Evolutionary conservation across 805 yeast species (phyloP), one percentile per base, ranked within the genome.

Genomic region (Yamadazyma tumulicola): DNA sequence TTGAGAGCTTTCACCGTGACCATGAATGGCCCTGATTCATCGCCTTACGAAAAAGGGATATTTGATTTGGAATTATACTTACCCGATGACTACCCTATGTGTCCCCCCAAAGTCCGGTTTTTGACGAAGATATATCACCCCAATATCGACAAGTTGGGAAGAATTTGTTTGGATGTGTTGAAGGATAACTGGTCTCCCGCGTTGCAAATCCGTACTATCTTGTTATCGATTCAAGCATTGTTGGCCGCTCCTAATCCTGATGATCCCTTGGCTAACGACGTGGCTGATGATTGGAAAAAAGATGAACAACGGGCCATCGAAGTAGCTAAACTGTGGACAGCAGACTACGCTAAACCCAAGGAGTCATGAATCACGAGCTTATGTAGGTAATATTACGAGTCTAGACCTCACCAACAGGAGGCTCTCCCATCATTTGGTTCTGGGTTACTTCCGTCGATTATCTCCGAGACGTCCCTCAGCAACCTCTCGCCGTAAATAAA

Each of bases 171-270:
- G 33, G 97, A 93, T 57, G 97, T 93, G 26, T 71, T 93, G 55
- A 93, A 91, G 64, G 78, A 85, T 49, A 89, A 91, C 63, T 93
- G 98, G 98, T 85, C 95, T 7, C 97, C 98, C 4, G 98, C 98
- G 0, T 69, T 91, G 41, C 97, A 93, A 58, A 93, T 93, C 45
- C 75, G 97, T 59, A 93, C 97, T 6, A 83, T 93, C 16, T 66
- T 93, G 42, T 69, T 93, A 37, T 85, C 96, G 7, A 83, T 93
- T 39, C 98, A 93, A 62, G 97, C 97, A 0, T 67, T 93, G 37
- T 65, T 93, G 34, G 96, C 95, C 2, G 88, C 96, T 4, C 98
- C 98, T 8, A 93, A 93, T 51, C 98, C 98, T 12, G 96, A 93
- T 56, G 98, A 93, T 61, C 98, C 98, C 1, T 71, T 93, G 47